These are phyloP conservation scores for Rugonectria rugulosa DNA, from an alignment of 2,329 filamentous ascomycete genomes.

Conservation along the genomic window DNA sequence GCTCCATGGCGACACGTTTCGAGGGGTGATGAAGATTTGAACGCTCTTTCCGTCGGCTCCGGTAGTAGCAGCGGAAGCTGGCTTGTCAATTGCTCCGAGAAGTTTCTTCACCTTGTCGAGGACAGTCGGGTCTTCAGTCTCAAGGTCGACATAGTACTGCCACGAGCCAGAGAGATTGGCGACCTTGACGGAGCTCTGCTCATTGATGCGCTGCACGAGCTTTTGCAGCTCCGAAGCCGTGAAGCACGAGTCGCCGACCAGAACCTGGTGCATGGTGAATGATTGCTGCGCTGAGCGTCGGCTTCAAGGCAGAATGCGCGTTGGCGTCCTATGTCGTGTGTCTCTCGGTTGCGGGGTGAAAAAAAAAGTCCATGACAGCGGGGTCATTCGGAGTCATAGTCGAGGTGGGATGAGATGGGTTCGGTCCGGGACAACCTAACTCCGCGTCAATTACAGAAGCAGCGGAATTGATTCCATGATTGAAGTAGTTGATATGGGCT, in stretches of 20 bases:
- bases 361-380: constrained; percentile 34
- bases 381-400: constrained; percentile 26
- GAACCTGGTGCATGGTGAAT: constrained; percentile 45
- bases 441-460: constrained; percentile 17
- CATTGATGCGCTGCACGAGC: constrained; percentile 54
- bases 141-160: constrained; percentile 73
- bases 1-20: constrained; percentile 95
- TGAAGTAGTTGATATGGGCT: too few species aligned
- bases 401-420: constrained; percentile 19
- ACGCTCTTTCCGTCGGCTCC: constrained; percentile 53
- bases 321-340: constrained; percentile 32
- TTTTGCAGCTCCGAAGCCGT: constrained; percentile 53
- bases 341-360: constrained; percentile 25
- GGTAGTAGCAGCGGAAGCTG: constrained; percentile 37
- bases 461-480: neutral
- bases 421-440: constrained; percentile 30
- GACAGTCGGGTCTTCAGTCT: constrained; percentile 43
- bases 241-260: constrained; percentile 59
- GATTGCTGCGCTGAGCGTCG: constrained; percentile 27
- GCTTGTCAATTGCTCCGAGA: constrained; percentile 49
- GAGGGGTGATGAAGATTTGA: constrained; percentile 78
- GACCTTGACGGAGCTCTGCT: constrained; percentile 53
- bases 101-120: constrained; percentile 57
- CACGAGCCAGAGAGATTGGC: constrained; percentile 60
- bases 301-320: constrained; percentile 38